A percentile compares a stretch with the other conserved stretches of the same genome.
These are phyloP conservation scores for Arthrobotrys musiformis DNA, from an alignment of 2,329 filamentous ascomycete species.

Conservation along the genomic window DNA sequence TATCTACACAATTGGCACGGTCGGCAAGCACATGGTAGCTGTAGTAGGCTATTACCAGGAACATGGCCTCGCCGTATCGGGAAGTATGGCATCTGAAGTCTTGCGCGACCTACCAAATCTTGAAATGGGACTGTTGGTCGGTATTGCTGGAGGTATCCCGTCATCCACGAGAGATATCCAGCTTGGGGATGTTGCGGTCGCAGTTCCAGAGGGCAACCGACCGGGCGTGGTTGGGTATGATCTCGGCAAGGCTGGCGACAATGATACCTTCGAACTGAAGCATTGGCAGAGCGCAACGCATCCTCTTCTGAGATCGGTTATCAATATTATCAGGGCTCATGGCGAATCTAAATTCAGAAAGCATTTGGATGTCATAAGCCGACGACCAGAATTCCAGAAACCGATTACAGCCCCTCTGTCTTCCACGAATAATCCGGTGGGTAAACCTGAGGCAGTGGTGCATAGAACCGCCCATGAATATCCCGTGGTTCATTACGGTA, in stretches of 20 bases:
- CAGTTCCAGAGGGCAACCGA: conserved; percentile 36
- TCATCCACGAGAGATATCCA: conserved; percentile 36
- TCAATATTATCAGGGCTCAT: conserved; percentile 39
- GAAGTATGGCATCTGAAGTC: conserved; percentile 47
- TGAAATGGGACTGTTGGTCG: conserved; percentile 45
- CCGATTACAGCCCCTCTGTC: too few relatives aligned
- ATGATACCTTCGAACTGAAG: conserved; percentile 31
- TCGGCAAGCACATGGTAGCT: conserved; percentile 41
- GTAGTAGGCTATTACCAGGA: conserved; percentile 50
- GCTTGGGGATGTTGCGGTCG: conserved; percentile 51
- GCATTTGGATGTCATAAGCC: neutral
- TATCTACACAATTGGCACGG: conserved; percentile 30
- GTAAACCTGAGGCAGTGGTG: too few relatives aligned
- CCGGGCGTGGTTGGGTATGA: conserved; percentile 50
- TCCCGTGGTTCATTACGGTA: conserved; percentile 3
- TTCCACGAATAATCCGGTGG: too few relatives aligned
- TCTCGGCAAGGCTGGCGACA: conserved; percentile 35
- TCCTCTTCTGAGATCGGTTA: conserved; percentile 46
- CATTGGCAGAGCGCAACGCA: conserved; percentile 40
- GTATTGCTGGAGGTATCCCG: conserved; percentile 50
- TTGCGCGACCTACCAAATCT: conserved; percentile 43
- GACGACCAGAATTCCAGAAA: too few relatives aligned
- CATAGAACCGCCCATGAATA: too few relatives aligned
- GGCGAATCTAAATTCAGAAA: conserved; percentile 22
- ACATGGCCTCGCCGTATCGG: conserved; percentile 40